Evolutionary conservation across 768 basidiomycete species (phyloP).

Genomic region (Coprinopsis sp.): DNA sequence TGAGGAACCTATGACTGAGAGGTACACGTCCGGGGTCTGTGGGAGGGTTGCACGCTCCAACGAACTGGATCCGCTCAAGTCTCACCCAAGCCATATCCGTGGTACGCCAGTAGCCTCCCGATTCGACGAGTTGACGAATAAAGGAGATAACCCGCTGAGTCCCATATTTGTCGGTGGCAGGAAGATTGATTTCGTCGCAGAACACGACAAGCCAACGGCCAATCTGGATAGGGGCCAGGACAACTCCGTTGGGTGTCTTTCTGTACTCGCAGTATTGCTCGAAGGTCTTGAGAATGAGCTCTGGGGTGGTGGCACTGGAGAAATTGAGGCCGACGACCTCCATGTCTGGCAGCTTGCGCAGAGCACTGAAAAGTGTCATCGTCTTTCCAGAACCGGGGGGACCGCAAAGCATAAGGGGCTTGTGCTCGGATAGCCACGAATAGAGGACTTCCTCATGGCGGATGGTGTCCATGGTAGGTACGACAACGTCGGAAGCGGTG

Average conservation of each 20-base stretch:
- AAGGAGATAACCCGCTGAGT: constrained; percentile 99
- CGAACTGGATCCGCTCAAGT: constrained; percentile 98
- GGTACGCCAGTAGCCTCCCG: constrained; percentile 91
- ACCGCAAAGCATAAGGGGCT: constrained; percentile 95
- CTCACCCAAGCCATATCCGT: constrained; percentile 96
- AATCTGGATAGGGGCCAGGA: constrained; percentile 89
- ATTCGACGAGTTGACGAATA: constrained; percentile 93
- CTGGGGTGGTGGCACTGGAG: constrained; percentile 97
- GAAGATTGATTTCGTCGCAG: constrained; percentile 99
- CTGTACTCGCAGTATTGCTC: constrained; percentile 99
- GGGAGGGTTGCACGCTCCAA: constrained; percentile 98
- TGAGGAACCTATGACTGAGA: constrained; percentile 92
- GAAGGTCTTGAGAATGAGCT: constrained; percentile 97
- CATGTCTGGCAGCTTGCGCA: constrained; percentile 97
- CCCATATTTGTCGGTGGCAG: constrained; percentile 95
- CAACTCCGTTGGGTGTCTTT: constrained; percentile 97
- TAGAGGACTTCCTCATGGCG: constrained; percentile 98
- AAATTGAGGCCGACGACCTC: constrained; percentile 99
- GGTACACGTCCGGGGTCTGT: constrained; percentile 99
- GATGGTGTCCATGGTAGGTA: constrained; percentile 97
- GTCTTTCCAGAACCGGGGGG: constrained; percentile 99
- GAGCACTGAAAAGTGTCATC: constrained; percentile 97
- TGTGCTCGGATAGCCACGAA: constrained; percentile 98
- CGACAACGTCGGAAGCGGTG: constrained; percentile 93
- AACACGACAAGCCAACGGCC: constrained; percentile 99